Evolutionary conservation across 768 basidiomycete genomes (phyloP), one percentile per base, ranked within the genome.

Genomic region (Epithele typhae): DNA sequence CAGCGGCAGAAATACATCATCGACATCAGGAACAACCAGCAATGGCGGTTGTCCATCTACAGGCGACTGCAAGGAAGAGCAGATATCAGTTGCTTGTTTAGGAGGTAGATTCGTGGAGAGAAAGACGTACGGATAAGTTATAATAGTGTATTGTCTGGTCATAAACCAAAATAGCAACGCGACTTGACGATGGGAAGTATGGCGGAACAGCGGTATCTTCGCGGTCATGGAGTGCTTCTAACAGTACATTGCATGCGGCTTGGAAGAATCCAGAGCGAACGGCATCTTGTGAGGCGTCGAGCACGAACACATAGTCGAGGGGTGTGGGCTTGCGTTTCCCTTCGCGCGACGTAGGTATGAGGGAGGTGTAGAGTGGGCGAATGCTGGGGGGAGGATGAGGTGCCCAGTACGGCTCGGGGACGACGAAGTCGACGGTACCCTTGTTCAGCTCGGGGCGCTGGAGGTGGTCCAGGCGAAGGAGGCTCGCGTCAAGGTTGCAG

Each of bases 381-480:
- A 84, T 58, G 50, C 74, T 69, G 23, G 73, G 69, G 15, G 79
- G 71, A 11, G 87, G 82, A 37, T 84, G 77, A 27, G 77, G 71
- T 2, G 92, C 87, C 89, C 91, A 93, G 59, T 99, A 99, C 37
- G 83, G 80, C 51, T 82, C 70, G 0, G 64, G 46, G 9, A 94
- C 94, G 4, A 74, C 71, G 54, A 96, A 94, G 64, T 98, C 96
- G 40, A 96, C 77, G 0, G 93, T 97, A 2, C 96, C 96, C 62
- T 84, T 84, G 55, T 79, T 84, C 22, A 99, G 70, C 64, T 99
- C 96, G 15, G 87, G 89, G 7, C 92, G 80, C 46, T 88, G 72
- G 22, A 76, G 65, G 53, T 92, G 83, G 64, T 97, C 94, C 37
- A 91, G 66, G 24, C 93, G 78, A 58, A 85, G 75, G 33, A 85